Evolutionary conservation across 164 flowering plant species (phyloP).

Genomic region (Paratinospora sagittata): DNA sequence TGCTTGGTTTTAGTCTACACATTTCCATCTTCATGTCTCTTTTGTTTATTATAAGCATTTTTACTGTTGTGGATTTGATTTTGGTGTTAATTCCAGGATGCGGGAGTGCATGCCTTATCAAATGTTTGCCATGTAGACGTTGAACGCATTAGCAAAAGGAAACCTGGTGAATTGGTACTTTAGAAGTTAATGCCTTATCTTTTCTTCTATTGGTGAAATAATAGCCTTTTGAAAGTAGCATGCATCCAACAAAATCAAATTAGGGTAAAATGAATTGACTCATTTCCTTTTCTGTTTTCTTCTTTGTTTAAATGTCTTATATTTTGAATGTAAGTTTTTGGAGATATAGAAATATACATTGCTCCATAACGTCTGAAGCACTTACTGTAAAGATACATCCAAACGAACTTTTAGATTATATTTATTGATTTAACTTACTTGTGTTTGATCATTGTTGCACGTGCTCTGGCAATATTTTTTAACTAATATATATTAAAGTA

Average conservation of each 20-base stretch:
- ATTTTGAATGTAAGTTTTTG: not conserved
- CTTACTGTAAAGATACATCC: no score
- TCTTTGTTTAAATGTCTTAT: not conserved
- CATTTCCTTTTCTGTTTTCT: not conserved
- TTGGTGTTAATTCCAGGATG: constrained; percentile 49
- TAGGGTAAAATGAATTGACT: not conserved
- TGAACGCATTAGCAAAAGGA: constrained; percentile 91
- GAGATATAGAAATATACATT: no score
- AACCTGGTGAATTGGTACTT: constrained; percentile 89
- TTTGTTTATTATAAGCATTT: not conserved
- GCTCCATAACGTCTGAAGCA: no score
- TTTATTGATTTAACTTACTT: no score
- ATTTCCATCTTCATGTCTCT: not conserved
- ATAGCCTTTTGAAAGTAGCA: constrained; percentile 1
- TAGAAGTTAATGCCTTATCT: not conserved
- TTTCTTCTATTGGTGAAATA: not conserved
- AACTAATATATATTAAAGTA: no score
- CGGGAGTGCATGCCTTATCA: constrained; percentile 94
- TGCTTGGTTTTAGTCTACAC: no score
- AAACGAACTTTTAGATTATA: no score
- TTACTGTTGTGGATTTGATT: not conserved
- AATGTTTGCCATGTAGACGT: constrained; percentile 97
- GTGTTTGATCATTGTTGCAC: no score
- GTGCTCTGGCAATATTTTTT: no score
- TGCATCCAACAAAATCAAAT: not conserved